Evolutionary conservation across 768 basidiomycete species (phyloP).

Genomic region (Russula emetica): DNA sequence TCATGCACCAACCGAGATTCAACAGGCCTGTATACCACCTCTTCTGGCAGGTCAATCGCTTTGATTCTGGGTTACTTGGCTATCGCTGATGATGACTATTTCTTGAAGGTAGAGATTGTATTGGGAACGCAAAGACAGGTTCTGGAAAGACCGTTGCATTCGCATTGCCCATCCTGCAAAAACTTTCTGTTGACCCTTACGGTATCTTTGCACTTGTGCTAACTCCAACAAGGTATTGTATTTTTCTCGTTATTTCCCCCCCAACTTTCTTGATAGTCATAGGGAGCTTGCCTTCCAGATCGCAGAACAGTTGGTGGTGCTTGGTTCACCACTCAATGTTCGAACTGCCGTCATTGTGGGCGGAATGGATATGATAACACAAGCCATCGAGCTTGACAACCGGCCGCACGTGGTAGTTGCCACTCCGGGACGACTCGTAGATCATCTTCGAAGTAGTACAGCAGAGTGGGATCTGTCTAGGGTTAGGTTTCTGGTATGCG

Average conservation of each 20-base stretch:
- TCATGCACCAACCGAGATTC: slow-evolving; percentile 76
- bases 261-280: neutral
- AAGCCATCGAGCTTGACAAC: slow-evolving; percentile 79
- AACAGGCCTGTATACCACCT: slow-evolving; percentile 84
- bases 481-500: slow-evolving; percentile 76
- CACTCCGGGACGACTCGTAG: slow-evolving; percentile 92
- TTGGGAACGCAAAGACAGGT: slow-evolving; percentile 97
- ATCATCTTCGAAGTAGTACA: slow-evolving; percentile 74
- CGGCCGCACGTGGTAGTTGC: slow-evolving; percentile 93
- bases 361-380: slow-evolving; percentile 97
- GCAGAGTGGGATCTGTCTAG: slow-evolving; percentile 80
- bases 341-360: slow-evolving; percentile 89
- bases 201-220: slow-evolving; percentile 91
- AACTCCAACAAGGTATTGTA: slow-evolving; percentile 85
- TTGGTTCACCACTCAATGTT: slow-evolving; percentile 77
- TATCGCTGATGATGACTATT: slow-evolving; percentile 25
- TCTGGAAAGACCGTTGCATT: slow-evolving; percentile 98
- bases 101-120: slow-evolving; percentile 83
- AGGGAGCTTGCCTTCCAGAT: slow-evolving; percentile 98
- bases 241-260: neutral
- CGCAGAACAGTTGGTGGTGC: slow-evolving; percentile 89
- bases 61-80: neutral
- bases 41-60: slow-evolving; percentile 65
- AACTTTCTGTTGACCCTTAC: slow-evolving; percentile 82
- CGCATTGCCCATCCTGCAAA: slow-evolving; percentile 90